Evolutionary conservation across 192 early-diverging fungal genomes (phyloP), one percentile per base, ranked within the genome.

Genomic region (Coemansia sp.): DNA sequence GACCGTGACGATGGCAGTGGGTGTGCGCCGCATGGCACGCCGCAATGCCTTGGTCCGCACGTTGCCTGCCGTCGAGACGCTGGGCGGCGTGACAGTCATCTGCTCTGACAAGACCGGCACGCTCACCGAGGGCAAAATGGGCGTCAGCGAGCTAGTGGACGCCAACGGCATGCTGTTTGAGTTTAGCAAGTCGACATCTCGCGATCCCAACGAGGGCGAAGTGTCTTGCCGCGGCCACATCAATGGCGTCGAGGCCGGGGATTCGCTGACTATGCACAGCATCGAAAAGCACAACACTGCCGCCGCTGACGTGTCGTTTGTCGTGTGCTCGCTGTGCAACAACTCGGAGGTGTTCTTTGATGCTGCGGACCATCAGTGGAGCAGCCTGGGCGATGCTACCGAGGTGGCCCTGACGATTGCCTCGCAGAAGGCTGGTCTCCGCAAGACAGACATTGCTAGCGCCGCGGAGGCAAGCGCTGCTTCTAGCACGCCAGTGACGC

Each of bases 71-170:
- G 94, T 99, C 4, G 97, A 99, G 82, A 95, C 96, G 3, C 80
- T 99, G 6, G 97, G 97, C 24, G 92, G 93, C 53, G 94, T 99
- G 14, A 96, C 94, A 6, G 90, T 92, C 42, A 99, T 99, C 76
- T 99, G 97, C 76, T 99, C 97, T 7, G 97, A 99, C 77, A 99
- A 99, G 87, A 89, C 87, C 2, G 97, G 97, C 17, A 98, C 97
- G 0, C 76, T 98, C n/a, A 99, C 97, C 6, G 94, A 98, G 82
- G 96, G 96, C 51, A 96, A 96, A 67, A 99, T 99, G 97, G 94
- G 94, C 15, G 89, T 94, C 6, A 78, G 89, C 39, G 85, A 91
- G 71, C 84, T 97, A 31, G 77, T 84, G 1, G 82, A 76, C 20
- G 72, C 82, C 53, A 70, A 57, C 49, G 70, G 70, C 51, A 36